These are phyloP conservation scores for Hanseniaspora hatyaiensis DNA, from an alignment of 805 yeast species.

Conservation along the genomic window DNA sequence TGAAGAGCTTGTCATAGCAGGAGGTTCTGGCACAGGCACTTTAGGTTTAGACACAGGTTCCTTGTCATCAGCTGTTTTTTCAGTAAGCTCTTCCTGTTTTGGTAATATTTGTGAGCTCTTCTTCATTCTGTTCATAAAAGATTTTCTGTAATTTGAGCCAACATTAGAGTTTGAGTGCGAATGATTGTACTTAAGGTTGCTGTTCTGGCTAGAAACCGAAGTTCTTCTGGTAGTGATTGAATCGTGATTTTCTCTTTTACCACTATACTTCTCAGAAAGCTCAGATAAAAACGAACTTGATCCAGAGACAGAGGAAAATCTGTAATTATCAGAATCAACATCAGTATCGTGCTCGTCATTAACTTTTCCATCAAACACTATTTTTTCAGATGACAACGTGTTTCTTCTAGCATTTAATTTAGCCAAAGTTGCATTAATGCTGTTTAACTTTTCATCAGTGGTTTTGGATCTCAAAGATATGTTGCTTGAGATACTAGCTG, in stretches of 20 bases:
- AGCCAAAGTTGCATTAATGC: slow-evolving; percentile 11
- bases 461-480: not conserved
- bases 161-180: not conserved
- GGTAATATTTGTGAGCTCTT: slow-evolving; percentile 17
- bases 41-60: no score
- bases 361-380: not conserved
- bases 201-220: not conserved
- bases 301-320: slow-evolving; percentile 17
- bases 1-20: slow-evolving; percentile 14
- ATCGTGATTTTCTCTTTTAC: slow-evolving; percentile 7
- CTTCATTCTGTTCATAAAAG: slow-evolving; percentile 27
- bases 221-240: not conserved
- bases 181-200: not conserved
- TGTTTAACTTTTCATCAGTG: slow-evolving; percentile 10
- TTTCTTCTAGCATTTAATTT: slow-evolving; percentile 11
- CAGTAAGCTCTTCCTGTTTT: not conserved
- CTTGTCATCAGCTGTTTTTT: not conserved
- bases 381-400: not conserved
- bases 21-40: slow-evolving; percentile 17
- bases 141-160: slow-evolving; percentile 20
- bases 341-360: slow-evolving; percentile 15
- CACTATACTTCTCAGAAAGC: slow-evolving; percentile 27
- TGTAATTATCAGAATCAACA: slow-evolving; percentile 10
- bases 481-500: not conserved
- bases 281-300: slow-evolving; percentile 25